Percentiles rank a stretch among this genome's conserved stretches.
phyloP scores from a whole-genome alignment of 352 stramenopile species.

The Phytophthora kernoviae region DNA sequence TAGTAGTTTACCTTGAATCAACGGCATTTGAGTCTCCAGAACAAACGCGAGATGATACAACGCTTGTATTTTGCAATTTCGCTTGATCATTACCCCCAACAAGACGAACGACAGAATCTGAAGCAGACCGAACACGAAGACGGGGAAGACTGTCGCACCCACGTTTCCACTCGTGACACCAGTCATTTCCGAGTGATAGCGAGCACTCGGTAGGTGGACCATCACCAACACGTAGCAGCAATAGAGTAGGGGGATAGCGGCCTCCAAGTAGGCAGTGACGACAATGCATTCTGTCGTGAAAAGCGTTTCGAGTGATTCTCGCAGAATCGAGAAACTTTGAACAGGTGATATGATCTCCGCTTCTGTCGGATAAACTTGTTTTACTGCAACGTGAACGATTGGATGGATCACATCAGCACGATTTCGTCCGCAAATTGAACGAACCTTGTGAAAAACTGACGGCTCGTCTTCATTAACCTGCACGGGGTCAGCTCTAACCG shows the following conservation, averaged over 20 bases:
- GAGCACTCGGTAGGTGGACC: conserved; percentile 20
- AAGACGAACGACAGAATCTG: conserved; percentile 27
- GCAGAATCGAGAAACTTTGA: not conserved
- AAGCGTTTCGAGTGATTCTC: conserved; percentile 17
- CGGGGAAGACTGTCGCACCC: conserved; percentile 8
- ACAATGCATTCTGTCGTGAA: conserved; percentile 41
- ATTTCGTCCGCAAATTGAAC: not conserved
- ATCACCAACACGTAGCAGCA: conserved; percentile 18
- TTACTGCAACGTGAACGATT: not conserved
- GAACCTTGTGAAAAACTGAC: not conserved
- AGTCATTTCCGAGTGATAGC: conserved; percentile 34
- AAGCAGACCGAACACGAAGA: conserved; percentile 20
- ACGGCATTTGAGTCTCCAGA: conserved; percentile 12
- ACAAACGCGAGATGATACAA: conserved; percentile 31
- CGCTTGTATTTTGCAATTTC: conserved; percentile 10
- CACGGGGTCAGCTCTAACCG: not conserved
- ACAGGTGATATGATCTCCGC: not conserved
- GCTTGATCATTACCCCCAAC: conserved; percentile 12
- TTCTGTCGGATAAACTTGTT: not conserved
- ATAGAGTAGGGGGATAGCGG: conserved; percentile 38
- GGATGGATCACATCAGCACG: not conserved
- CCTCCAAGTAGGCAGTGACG: conserved; percentile 40
- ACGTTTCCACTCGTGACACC: conserved; percentile 11
- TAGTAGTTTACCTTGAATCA: conserved; percentile 31
- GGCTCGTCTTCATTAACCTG: not conserved